These are phyloP conservation scores for Phytophthora colocasiae DNA, from an alignment of 352 stramenopile genomes.

Conservation along the genomic window DNA sequence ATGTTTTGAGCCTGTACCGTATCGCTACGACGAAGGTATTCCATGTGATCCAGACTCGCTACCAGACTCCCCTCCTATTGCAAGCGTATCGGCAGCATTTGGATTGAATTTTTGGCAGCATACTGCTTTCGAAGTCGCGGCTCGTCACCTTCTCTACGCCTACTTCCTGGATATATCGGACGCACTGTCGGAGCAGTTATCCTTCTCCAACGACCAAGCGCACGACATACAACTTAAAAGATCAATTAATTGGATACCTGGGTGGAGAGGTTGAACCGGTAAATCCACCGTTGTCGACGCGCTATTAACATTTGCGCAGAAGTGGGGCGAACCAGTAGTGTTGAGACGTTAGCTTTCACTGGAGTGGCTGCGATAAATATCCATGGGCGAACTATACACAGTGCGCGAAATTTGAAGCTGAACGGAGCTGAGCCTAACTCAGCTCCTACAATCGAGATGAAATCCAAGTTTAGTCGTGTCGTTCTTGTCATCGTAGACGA, in stretches of 20 bases:
- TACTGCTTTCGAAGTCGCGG: not conserved
- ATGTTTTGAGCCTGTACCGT: not conserved
- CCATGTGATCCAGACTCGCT: not conserved
- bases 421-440: slow-evolving; percentile 2
- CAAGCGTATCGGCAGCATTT: not conserved
- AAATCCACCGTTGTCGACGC: not conserved
- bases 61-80: not conserved
- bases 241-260: too few relatives aligned
- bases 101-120: not conserved
- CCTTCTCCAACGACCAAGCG: too few relatives aligned
- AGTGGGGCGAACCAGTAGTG: not conserved
- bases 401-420: slow-evolving; percentile 1
- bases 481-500: slow-evolving; percentile 33
- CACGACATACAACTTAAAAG: too few relatives aligned
- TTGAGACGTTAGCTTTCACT: not conserved
- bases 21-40: not conserved
- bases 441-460: slow-evolving; percentile 25
- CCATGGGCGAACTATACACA: not conserved
- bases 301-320: not conserved
- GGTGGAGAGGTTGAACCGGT: not conserved
- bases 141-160: not conserved
- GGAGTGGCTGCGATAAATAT: not conserved
- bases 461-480: slow-evolving; percentile 14
- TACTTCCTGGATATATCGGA: not conserved
- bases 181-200: not conserved